Evolutionary conservation across 2,329 filamentous ascomycete species (phyloP), one percentile per base, ranked within the genome.

Genomic region (Fusarium lateritium): DNA sequence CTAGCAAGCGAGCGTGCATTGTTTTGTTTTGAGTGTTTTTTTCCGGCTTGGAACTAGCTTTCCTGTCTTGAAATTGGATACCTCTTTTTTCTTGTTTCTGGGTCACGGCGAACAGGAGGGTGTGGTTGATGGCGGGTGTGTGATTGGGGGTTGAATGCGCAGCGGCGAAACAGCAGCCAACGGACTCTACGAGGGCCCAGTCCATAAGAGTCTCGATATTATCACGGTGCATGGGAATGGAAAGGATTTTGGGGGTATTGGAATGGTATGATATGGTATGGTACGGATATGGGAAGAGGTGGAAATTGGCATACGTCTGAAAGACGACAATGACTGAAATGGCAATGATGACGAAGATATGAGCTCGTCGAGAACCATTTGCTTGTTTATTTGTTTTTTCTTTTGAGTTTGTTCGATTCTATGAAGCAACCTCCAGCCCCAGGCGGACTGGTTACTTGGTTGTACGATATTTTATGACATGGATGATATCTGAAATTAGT

Each of bases 1-100:
- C 70, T 76, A 79, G 75, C 77, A 75, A 79, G 77, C 76, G 75
- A 77, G 76, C 76, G 73, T 71, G 74, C 68, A 72, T 76, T 76
- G 73, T 75, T 75, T 76, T 75, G 36, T 59, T 65, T 73, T 74
- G 71, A 71, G 56, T 77, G 76, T 77, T 77, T 75, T 73, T 73
- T 61, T 60, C 70, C 62, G 73, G 57, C 54, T 73, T 76, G 73
- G 49, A 56, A 73, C 71, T 38, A 40, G 31, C 40, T 64, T 63
- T 71, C 65, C 56, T 69, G 63, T 73, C 55, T 75, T 57, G 63
- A 71, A 71, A 69, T 68, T 69, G 65, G 65, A 65, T 74, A 74
- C 64, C 61, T 74, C 39, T 70, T 59, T 57, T 59, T 59, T 66
- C 14, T 24, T 57, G 50, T 60, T 33, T 52, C 56, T 69, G 56